Evolutionary conservation across 2,329 filamentous ascomycete species (phyloP).

Genomic region (Ampelomyces quisqualis): DNA sequence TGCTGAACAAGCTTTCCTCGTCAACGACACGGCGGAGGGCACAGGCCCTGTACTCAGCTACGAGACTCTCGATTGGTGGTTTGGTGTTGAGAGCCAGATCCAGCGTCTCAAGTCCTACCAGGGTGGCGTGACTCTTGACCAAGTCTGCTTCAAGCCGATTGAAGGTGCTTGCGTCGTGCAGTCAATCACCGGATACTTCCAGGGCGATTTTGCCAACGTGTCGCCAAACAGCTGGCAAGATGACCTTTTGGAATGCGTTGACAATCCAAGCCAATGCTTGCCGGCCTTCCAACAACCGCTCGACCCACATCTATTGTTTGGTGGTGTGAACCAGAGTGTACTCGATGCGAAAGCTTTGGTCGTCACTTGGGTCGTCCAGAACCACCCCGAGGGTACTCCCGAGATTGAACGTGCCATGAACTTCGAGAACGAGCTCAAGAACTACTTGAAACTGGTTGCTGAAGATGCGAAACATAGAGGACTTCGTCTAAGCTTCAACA

Average conservation of each 20-base stretch:
- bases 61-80: conserved; percentile 91
- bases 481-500: conserved; percentile 87
- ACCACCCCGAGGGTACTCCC: conserved; percentile 71
- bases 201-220: conserved; percentile 63
- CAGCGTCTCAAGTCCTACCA: conserved; percentile 68
- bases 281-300: conserved; percentile 88
- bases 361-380: conserved; percentile 92
- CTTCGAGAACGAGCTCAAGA: conserved; percentile 80
- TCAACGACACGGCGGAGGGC: conserved; percentile 75
- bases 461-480: conserved; percentile 75
- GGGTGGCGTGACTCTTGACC: conserved; percentile 68
- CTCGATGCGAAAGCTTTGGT: conserved; percentile 77
- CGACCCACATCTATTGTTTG: conserved; percentile 80
- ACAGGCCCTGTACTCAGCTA: conserved; percentile 80
- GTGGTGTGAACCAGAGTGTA: conserved; percentile 70
- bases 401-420: conserved; percentile 76
- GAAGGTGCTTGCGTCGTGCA: conserved; percentile 89
- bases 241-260: conserved; percentile 70
- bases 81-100: conserved; percentile 79
- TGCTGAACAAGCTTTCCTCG: conserved; percentile 87
- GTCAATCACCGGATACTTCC: conserved; percentile 87
- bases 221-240: conserved; percentile 69
- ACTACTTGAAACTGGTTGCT: conserved; percentile 74
- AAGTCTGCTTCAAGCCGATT: conserved; percentile 93
- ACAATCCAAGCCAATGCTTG: conserved; percentile 76